Evolutionary conservation across 1,284 basidiomycete genomes (phyloP), one percentile per base, ranked within the genome.

Genomic region (Athelia psychrophila): DNA sequence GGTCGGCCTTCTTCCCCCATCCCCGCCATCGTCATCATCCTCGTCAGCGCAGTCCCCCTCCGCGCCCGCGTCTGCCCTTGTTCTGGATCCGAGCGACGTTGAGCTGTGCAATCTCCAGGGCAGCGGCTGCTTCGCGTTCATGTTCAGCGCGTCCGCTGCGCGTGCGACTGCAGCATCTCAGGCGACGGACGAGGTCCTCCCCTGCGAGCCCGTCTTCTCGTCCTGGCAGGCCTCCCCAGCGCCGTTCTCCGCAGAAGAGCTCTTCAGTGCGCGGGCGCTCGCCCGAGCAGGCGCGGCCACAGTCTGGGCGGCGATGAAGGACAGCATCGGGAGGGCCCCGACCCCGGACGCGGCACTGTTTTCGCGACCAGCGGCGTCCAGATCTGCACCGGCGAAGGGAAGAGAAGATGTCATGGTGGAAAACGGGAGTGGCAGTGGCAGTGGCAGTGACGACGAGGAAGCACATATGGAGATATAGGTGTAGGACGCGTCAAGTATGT

Each of bases 41-140:
- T n/a, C n/a, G n/a, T n/a, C n/a, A n/a, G n/a, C n/a, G n/a, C 58
- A 56, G 18, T 51, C 35, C 25, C 53, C 33, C 19, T 50, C 42
- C 22, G 59, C 51, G 15, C 64, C 64, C 0, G 52, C 44, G 10
- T 42, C 38, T 9, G 9, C n/a, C 38, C 63, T 84, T 2, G 59
- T 86, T 2, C 64, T 84, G 2, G 83, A 86, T 61, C 83, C 84
- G 0, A 69, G 70, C 12, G 77, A 79, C 24, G 68, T 69, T 2
- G 81, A 85, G 54, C 64, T 69, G 3, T 48, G 54, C 0, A 50
- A 54, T 0, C 59, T 77, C 1, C 64, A 66, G n/a, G 76, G 71
- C 1, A 64, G 71, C 32, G 86, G 82, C 0, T 81, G 79, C 57
- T 89, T 91, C 59, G 86, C 84, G 1, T 90, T 88, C 63, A 61